Evolutionary conservation across 257 asterid genomes (phyloP), one percentile per base, ranked within the genome.

Genomic region (Penstemon davidsonii): DNA sequence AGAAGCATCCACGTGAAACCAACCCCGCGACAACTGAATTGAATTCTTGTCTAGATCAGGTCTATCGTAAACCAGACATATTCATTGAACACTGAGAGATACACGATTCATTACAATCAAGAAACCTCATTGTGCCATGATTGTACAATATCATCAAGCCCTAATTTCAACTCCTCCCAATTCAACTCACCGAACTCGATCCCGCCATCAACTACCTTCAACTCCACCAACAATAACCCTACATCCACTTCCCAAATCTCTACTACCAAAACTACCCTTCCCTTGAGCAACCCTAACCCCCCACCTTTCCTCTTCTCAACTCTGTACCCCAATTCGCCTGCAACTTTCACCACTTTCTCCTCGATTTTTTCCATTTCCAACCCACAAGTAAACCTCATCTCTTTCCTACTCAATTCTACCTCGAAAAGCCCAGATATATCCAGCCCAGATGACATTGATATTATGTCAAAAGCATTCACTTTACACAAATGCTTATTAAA

Each of bases 401-500:
- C 95, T 64, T 82, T 90, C 69, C 78, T 85, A 1, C 51, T 74
- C 71, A 60, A 49, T 67, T 80, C 88, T 12, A 42, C 52, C 71
- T 88, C 91, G 10, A 93, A 88, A 4, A 93, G 77, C 59, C 88
- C 84, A 0, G 97, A 88, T 8, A 93, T 67, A 71, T 93, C 76
- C 46, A 93, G 73, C 62, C 99, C 95, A 0, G 97, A 84, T 1
- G 96, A 88, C 95, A 88, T 76, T 0, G 92, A 82, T 2, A 93
- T 93, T 72, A 93, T 51, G 71, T 93, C 96, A 55, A 93, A 93
- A 2, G 99, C 97, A 50, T 85, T 90, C 73, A 85, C 78, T 42
- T 61, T 75, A n/a, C 73, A 68, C 70, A 47, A 47, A 41, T 69
- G 60, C 3, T 67, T 79, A 4, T 68, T 82, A 12, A 62, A 51